Conservation (phyloP, 2,329 filamentous ascomycete species). For the Akanthomyces lecanii region DNA sequence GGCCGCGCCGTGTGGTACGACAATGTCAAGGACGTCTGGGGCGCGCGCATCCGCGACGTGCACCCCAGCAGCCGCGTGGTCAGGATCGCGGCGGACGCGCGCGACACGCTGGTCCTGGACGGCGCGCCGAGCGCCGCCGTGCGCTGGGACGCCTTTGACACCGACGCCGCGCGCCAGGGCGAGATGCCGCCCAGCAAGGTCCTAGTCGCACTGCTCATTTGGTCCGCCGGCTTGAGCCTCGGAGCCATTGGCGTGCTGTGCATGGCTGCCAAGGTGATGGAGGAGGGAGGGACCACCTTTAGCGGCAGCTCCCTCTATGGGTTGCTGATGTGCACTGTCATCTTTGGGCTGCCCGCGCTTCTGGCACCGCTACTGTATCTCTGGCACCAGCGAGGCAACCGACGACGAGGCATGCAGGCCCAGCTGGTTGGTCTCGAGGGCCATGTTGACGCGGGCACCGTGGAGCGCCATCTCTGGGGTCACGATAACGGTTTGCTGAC, state of each 20-base stretch:
- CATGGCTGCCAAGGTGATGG: neutral
- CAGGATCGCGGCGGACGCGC: slow-evolving; percentile 31
- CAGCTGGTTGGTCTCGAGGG: slow-evolving; percentile 21
- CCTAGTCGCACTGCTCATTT: neutral
- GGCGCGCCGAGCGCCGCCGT: slow-evolving; percentile 33
- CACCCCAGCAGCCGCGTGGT: slow-evolving; percentile 37
- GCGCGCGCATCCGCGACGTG: slow-evolving; percentile 42
- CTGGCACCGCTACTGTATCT: slow-evolving; percentile 2
- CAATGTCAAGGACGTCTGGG: slow-evolving; percentile 37
- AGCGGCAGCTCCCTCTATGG: neutral
- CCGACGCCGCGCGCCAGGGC: neutral
- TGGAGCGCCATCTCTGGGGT: slow-evolving; percentile 20
- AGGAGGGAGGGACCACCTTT: no score
- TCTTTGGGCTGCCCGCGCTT: neutral
- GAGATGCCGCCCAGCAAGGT: neutral
- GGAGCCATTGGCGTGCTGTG: neutral
- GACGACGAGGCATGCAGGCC: neutral
- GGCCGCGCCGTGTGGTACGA: slow-evolving; percentile 30
- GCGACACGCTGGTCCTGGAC: slow-evolving; percentile 39
- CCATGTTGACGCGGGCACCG: neutral
- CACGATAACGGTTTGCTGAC: slow-evolving; percentile 14
- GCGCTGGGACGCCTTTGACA: slow-evolving; percentile 33
- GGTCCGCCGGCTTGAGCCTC: neutral
- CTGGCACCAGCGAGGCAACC: neutral
- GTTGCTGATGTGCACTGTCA: neutral